A percentile compares a stretch with the other conserved stretches of the same genome.
phyloP scores from a whole-genome alignment of 768 basidiomycete genomes.

The Hypsizygus marmoreus region DNA sequence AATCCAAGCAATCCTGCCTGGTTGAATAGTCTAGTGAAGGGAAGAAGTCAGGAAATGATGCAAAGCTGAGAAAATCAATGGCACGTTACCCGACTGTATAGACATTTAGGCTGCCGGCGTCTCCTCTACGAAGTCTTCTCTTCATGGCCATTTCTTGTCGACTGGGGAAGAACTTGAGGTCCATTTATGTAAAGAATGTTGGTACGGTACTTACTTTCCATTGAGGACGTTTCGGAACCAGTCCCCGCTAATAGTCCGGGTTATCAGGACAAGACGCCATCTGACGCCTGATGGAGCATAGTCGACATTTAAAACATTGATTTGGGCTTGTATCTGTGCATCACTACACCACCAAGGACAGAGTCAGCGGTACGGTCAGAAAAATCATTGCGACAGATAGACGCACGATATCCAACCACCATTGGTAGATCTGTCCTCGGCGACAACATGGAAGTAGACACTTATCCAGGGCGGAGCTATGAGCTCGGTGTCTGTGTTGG shows the following conservation, averaged over 20 bases:
- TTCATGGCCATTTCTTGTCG: conserved; percentile 30
- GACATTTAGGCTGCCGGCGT: conserved; percentile 24
- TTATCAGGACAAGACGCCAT: conserved; percentile 25
- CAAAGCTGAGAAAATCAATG: no score
- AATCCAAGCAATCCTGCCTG: conserved; percentile 33
- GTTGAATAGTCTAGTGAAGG: no score
- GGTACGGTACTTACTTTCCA: neutral
- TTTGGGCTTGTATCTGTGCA: neutral
- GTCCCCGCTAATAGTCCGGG: conserved; percentile 13
- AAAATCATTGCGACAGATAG: neutral
- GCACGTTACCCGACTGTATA: conserved; percentile 22
- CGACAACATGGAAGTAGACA: no score
- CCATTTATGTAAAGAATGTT: no score
- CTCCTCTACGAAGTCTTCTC: conserved; percentile 28
- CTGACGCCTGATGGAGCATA: neutral
- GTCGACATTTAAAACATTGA: neutral
- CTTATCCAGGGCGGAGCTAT: no score
- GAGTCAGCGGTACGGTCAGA: no score
- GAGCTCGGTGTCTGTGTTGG: no score
- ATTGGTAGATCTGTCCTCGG: no score
- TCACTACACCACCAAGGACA: no score
- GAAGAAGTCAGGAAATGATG: no score
- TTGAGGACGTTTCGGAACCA: conserved; percentile 2
- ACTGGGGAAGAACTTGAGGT: no score
- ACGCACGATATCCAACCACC: no score